A percentile compares a stretch with the other conserved stretches of the same genome.
Evolutionary conservation across 1,284 basidiomycete species (phyloP).

Genomic region (Trichosporon ovoides): DNA sequence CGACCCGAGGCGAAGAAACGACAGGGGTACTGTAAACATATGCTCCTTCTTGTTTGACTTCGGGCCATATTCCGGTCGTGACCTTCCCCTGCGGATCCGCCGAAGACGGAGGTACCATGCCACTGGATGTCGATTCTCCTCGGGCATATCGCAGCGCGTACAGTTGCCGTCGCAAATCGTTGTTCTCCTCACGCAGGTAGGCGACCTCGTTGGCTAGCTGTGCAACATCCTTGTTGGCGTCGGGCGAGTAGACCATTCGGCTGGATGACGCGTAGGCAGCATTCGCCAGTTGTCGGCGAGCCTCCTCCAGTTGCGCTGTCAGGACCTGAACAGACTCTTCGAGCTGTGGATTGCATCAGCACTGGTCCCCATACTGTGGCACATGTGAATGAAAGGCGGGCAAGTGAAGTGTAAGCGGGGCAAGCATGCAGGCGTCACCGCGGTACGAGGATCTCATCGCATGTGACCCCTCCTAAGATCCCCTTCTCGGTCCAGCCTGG

Average conservation of each 20-base stretch:
- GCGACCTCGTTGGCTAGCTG: slow-evolving; percentile 38
- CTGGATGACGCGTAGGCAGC: slow-evolving; percentile 25
- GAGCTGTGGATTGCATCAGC: slow-evolving; percentile 25
- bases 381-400: too few relatives aligned
- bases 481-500: too few relatives aligned
- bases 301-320: slow-evolving; percentile 40
- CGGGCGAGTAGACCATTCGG: slow-evolving; percentile 24
- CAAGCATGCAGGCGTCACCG: too few relatives aligned
- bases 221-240: slow-evolving; percentile 30
- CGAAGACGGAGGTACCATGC: slow-evolving; percentile 7
- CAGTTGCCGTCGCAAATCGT: slow-evolving; percentile 38
- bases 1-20: slow-evolving; percentile 16
- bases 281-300: slow-evolving; percentile 37
- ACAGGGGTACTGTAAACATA: slow-evolving; percentile 16
- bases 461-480: too few relatives aligned
- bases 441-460: too few relatives aligned
- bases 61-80: slow-evolving; percentile 14
- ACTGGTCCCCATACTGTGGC: neutral
- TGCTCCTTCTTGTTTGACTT: slow-evolving; percentile 18
- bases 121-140: slow-evolving; percentile 5
- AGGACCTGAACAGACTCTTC: slow-evolving; percentile 40
- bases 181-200: slow-evolving; percentile 43
- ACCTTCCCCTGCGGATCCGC: slow-evolving; percentile 11
- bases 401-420: neutral
- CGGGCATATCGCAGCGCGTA: slow-evolving; percentile 28